Evolutionary conservation across 805 yeast genomes (phyloP), one percentile per base, ranked within the genome.

Genomic region (Metschnikowia peoriensis): DNA sequence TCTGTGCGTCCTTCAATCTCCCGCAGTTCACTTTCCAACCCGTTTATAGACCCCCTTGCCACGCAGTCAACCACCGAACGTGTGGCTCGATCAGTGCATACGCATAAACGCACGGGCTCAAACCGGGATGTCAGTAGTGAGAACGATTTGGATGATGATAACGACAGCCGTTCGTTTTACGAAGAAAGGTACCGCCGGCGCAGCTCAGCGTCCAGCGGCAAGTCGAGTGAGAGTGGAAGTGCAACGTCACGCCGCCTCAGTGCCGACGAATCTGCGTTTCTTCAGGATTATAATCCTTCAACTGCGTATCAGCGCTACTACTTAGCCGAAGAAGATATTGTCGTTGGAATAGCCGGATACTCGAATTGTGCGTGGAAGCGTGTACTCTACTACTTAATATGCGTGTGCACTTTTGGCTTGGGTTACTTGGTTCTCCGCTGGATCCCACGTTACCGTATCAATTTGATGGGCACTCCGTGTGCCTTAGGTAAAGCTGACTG

Each of bases 291-390:
- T 42, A 53, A 8, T 78, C 88, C 0, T 68, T 58, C 11, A 68
- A 77, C 46, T 73, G 72, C 50, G 22, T 79, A 77, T 58, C 99
- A 94, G 69, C 78, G 97, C 52, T 90, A 88, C 67, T 94, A 93
- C 67, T 81, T 94, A 55, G 92, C 97, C 0, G 98, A 94, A 67
- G 99, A 94, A 66, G 99, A 94, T 72, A 74, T 94, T 63, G 93
- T 93, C 11, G 81, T 94, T 54, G 97, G 96, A 55, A 88, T 94
- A 56, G 99, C 97, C 0, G 98, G 98, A 5, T 94, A 89, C 67
- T 69, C 69, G 49, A 81, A 84, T 14, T 80, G 85, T 11, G 63
- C 63, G 45, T 49, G 76, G 58, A 81, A 84, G 55, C 61, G 69
- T 5, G 39, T 71, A 0, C 14, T 79, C 0, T 91, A 85, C 65